Evolutionary conservation across 805 yeast species (phyloP), one percentile per base, ranked within the genome.

Genomic region (Hanseniaspora lindneri): DNA sequence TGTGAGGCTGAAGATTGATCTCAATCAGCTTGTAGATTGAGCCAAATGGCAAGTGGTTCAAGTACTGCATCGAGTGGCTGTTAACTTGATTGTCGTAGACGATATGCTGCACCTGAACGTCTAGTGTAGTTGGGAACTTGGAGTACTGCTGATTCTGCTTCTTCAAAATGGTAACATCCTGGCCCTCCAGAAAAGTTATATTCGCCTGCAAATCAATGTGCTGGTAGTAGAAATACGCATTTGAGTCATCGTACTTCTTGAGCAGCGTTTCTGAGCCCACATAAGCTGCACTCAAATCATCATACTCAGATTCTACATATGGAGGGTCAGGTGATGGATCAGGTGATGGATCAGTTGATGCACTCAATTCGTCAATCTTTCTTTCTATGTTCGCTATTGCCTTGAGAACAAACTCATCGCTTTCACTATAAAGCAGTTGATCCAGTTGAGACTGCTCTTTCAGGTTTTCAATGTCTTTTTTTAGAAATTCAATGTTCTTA

Each of bases 1-100:
- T 25, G 3, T 36, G 43, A 14, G 49, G 43, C 16, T 46, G 58
- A 97, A 97, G 89, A 59, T 85, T 80, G 44, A 95, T 74, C 56
- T 92, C 97, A 48, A 92, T 60, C 53, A 84, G 78, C 10, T 87
- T 94, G 37, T 89, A 62, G 46, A 81, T 83, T 0, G 95, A 81
- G 1, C 96, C 96, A 25, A 76, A 60, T 0, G 98, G 96, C 20
- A 87, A 64, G 62, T 89, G 89, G 0, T 83, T 72, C 50, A 92
- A 64, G 60, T 83, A 86, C 61, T 86, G 43, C 28, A 42, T 43
- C 7, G 44, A 25, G 8, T 42, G 24, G n/a, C 23, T 30, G 40
- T 39, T 42, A 9, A 49, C 28, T 20, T 43, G 47, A 21, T 74
- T 74, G 32, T 83, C 94, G 58, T 73, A 74, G 41, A 68, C 73